Percentiles rank a stretch among this genome's conserved stretches.
Evolutionary conservation across 768 basidiomycete species (phyloP).

Genomic region (Rhodotorula toruloides): DNA sequence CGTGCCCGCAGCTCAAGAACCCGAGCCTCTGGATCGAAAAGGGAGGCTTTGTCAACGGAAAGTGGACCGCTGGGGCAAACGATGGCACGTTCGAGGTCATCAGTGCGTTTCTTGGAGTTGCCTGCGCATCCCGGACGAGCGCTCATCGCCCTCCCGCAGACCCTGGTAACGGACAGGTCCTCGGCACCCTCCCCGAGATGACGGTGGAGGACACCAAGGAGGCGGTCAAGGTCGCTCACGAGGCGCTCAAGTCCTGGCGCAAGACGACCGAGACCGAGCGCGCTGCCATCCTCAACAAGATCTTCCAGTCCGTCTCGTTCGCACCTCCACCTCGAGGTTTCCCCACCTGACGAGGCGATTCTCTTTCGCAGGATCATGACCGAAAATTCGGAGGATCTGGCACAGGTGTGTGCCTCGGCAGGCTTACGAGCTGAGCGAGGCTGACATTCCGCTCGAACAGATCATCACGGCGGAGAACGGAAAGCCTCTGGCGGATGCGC

Average conservation of each 20-base stretch:
- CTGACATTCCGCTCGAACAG: not conserved
- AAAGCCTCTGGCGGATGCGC: constrained; percentile 76
- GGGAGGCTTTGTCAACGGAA: constrained; percentile 67
- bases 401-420: constrained; percentile 58
- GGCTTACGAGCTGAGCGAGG: constrained; percentile 42
- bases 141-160: constrained; percentile 52
- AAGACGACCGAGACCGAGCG: constrained; percentile 77
- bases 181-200: constrained; percentile 87
- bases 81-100: constrained; percentile 67
- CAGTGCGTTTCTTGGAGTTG: constrained; percentile 51
- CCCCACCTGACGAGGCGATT: not conserved
- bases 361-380: constrained; percentile 57
- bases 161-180: constrained; percentile 75
- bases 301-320: constrained; percentile 51
- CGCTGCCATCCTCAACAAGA: constrained; percentile 74
- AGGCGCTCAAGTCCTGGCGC: constrained; percentile 78
- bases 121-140: not conserved
- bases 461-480: constrained; percentile 79
- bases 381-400: constrained; percentile 78
- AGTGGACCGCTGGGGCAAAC: constrained; percentile 75
- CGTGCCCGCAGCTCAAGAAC: constrained; percentile 59
- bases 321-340: not conserved
- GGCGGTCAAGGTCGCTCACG: constrained; percentile 74
- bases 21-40: constrained; percentile 66
- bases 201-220: constrained; percentile 71